Evolutionary conservation across 768 basidiomycete species (phyloP).

Genomic region (Chalciporus chontae): DNA sequence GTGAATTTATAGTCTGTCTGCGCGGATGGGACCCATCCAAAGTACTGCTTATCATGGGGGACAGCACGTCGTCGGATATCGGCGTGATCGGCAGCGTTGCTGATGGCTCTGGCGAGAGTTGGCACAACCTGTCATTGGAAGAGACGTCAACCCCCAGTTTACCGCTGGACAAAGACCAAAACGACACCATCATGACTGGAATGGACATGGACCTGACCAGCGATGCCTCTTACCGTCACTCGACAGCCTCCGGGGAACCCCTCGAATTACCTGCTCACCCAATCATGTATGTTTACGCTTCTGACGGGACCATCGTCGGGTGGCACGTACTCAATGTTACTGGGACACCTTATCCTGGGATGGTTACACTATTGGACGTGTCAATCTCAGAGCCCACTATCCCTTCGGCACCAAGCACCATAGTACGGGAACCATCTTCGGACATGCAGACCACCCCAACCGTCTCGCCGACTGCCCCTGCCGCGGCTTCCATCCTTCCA

Average conservation of each 20-base stretch:
- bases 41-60: constrained; percentile 43
- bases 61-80: constrained; percentile 49
- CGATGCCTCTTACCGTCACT: constrained; percentile 34
- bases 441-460: constrained; percentile 30
- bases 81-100: constrained; percentile 39
- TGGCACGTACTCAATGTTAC: constrained; percentile 67
- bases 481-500: constrained; percentile 26
- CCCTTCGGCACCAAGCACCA: constrained; percentile 14
- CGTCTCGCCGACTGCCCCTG: constrained; percentile 17
- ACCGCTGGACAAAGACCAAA: constrained; percentile 63
- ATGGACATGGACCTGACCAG: constrained; percentile 67
- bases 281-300: constrained; percentile 70
- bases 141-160: constrained; percentile 53
- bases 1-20: constrained; percentile 37
- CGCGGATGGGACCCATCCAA: constrained; percentile 44
- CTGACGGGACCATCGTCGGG: constrained; percentile 71
- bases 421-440: constrained; percentile 27
- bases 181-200: constrained; percentile 66
- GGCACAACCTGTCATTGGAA: constrained; percentile 45
- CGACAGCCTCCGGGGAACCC: constrained; percentile 39
- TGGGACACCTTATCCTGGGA: constrained; percentile 51
- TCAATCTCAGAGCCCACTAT: constrained; percentile 3
- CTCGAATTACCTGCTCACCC: constrained; percentile 49
- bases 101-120: constrained; percentile 31
- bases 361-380: constrained; percentile 34